A percentile compares a stretch with the other conserved stretches of the same genome.
phyloP scores from a whole-genome alignment of 2,329 filamentous ascomycete species.

The Phoma herbarum region DNA sequence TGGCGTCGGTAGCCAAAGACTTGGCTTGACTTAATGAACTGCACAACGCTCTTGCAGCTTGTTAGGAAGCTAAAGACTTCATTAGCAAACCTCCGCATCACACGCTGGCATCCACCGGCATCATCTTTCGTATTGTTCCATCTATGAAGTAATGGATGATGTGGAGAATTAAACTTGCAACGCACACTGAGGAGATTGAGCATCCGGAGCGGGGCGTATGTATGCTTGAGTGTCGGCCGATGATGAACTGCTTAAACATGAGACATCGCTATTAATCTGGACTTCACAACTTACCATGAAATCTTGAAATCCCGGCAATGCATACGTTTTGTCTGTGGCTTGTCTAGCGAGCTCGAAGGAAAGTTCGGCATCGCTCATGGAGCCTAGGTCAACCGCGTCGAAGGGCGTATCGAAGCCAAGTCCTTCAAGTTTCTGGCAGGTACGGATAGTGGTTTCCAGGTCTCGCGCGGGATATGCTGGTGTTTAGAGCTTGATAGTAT shows the following conservation, averaged over 20 bases:
- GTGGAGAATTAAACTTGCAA: background rate
- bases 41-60: background rate
- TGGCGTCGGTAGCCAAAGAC: background rate
- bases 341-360: background rate
- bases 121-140: background rate
- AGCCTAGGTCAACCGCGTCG: background rate
- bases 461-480: background rate
- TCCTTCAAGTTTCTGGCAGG: background rate
- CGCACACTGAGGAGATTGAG: background rate
- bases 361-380: background rate
- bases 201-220: background rate
- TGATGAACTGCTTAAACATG: background rate
- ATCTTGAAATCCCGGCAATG: background rate
- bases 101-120: background rate
- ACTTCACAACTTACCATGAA: background rate
- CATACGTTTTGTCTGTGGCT: background rate
- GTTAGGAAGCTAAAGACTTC: slow-evolving; percentile 1
- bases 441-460: background rate
- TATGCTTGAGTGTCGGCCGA: background rate
- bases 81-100: background rate
- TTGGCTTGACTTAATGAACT: background rate
- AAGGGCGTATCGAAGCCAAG: slow-evolving; percentile 1
- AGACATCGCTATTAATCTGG: background rate
- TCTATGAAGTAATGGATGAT: background rate
- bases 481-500: background rate